These are phyloP conservation scores for Lasiosphaeria ovina DNA, from an alignment of 495 filamentous ascomycete species.

Conservation along the genomic window DNA sequence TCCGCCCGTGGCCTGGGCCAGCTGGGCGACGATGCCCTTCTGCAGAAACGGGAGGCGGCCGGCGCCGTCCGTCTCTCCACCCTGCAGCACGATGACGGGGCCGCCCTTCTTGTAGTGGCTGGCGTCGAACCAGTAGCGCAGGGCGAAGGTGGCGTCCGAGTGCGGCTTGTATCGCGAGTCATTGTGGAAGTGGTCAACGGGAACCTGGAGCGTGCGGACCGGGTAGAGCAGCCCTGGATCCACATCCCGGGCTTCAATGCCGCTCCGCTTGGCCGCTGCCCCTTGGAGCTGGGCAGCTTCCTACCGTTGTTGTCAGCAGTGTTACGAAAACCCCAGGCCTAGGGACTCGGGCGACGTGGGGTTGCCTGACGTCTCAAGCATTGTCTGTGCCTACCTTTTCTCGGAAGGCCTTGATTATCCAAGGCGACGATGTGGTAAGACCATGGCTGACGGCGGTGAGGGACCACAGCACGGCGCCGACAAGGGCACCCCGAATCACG, in stretches of 20 bases:
- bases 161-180: constrained; percentile 69
- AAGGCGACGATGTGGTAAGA: no score
- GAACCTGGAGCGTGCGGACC: constrained; percentile 59
- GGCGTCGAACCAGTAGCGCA: constrained; percentile 74
- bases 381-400: no score
- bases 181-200: constrained; percentile 75
- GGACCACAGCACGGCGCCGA: no score
- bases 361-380: no score
- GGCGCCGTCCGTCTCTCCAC: constrained; percentile 60
- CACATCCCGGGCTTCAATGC: constrained; percentile 5
- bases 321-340: no score
- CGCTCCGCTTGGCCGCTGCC: constrained; percentile 4
- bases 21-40: constrained; percentile 64
- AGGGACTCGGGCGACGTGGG: no score
- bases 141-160: constrained; percentile 53
- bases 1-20: constrained; percentile 62
- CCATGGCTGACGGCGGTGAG: no score
- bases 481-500: no score
- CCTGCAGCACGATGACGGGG: constrained; percentile 66
- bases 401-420: no score
- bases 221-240: constrained; percentile 23
- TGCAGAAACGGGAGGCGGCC: constrained; percentile 62
- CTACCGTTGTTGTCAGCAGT: no score
- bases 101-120: constrained; percentile 64
- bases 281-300: background rate